phyloP scores from a whole-genome alignment of 2,329 filamentous ascomycete genomes.

The Stenocarpella maydis region DNA sequence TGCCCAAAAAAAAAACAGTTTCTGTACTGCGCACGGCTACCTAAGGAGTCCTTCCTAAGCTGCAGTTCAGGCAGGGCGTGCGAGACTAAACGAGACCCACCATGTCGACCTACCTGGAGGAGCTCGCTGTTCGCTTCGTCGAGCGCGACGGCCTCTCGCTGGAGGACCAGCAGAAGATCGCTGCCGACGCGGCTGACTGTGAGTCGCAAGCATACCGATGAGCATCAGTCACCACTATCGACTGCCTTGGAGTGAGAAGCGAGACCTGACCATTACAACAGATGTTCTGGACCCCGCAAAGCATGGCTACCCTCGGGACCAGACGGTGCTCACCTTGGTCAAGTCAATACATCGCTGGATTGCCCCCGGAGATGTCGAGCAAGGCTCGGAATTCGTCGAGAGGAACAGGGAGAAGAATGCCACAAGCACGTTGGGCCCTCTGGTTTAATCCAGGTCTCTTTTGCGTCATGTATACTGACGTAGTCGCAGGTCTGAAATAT shows the following conservation, averaged over 20 bases:
- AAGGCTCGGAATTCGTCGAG: constrained; percentile 13
- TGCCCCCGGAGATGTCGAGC: constrained; percentile 4
- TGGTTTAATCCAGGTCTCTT: not conserved
- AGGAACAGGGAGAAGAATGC: constrained; percentile 28
- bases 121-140: constrained; percentile 34
- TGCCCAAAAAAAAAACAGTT: too few species aligned
- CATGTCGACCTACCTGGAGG: constrained; percentile 32
- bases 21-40: constrained; percentile 3
- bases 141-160: constrained; percentile 33
- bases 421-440: not conserved
- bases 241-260: not conserved
- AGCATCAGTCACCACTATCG: not conserved
- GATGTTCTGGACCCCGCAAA: constrained; percentile 22
- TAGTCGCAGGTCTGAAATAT: constrained; percentile 59
- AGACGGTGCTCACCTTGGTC: constrained; percentile 23
- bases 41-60: not conserved
- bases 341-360: constrained; percentile 30
- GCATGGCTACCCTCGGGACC: constrained; percentile 12
- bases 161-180: constrained; percentile 33
- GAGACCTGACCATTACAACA: not conserved
- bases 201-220: not conserved
- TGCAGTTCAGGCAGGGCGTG: not conserved
- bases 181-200: constrained; percentile 31
- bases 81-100: not conserved
- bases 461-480: constrained; percentile 25